Conservation (phyloP, 163 green algal genomes). For the Volvox carteri region DNA sequence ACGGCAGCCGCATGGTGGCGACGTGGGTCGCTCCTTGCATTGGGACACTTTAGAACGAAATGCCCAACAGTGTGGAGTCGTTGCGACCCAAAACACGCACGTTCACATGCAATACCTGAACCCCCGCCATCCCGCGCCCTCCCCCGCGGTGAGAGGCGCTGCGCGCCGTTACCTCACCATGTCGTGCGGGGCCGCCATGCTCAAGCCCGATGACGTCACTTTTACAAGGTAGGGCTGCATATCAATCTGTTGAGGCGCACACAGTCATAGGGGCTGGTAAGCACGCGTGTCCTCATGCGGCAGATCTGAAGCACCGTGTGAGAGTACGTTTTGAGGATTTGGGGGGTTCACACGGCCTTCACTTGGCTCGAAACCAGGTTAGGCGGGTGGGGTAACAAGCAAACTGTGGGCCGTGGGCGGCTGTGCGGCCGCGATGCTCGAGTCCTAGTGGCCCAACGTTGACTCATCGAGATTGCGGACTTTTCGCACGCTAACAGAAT, state of each 20-base stretch:
- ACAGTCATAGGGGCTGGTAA: not conserved
- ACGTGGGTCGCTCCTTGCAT: too few species aligned
- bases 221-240: constrained; percentile 42
- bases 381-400: not conserved
- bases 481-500: too few species aligned
- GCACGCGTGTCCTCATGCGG: not conserved
- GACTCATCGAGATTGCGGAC: too few species aligned
- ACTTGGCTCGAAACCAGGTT: not conserved
- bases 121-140: not conserved
- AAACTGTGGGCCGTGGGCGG: too few species aligned
- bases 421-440: too few species aligned
- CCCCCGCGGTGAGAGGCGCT: not conserved
- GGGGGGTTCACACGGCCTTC: not conserved
- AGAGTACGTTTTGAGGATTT: not conserved
- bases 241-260: not conserved
- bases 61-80: not conserved
- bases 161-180: not conserved
- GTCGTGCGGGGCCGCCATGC: not conserved
- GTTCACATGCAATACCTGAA: not conserved
- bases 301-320: not conserved
- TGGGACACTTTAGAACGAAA: not conserved
- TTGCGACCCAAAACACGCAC: not conserved
- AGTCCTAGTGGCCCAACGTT: too few species aligned
- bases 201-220: constrained; percentile 9
- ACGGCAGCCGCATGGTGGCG: too few species aligned